These are phyloP conservation scores for Pelargonium hybrid DNA, from an alignment of 441 rosid genomes.

Conservation along the genomic window DNA sequence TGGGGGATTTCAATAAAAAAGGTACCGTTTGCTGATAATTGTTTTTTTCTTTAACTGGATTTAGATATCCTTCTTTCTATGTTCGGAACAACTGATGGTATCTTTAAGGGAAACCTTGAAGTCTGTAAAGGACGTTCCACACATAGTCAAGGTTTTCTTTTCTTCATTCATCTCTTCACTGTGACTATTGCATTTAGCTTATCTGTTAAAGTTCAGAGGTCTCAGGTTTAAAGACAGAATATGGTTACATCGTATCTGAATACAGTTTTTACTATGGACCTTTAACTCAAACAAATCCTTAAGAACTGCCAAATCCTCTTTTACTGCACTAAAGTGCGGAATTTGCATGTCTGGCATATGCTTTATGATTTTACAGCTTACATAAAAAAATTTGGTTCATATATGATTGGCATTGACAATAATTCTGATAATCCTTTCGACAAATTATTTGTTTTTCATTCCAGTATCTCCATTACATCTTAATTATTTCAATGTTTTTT, in stretches of 20 bases:
- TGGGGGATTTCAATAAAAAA: too few species aligned
- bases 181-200: not conserved
- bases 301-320: not conserved
- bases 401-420: not conserved
- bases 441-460: not conserved
- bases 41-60: constrained; percentile 38
- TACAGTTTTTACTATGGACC: not conserved
- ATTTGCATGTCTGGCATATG: constrained; percentile 1
- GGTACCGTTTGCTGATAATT: too few species aligned
- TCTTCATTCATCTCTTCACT: constrained; percentile 10
- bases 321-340: constrained; percentile 8
- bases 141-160: constrained; percentile 56
- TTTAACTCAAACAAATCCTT: constrained; percentile 1
- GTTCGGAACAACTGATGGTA: constrained; percentile 66
- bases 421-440: not conserved
- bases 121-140: constrained; percentile 75
- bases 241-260: not conserved
- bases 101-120: constrained; percentile 78
- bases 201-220: not conserved
- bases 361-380: constrained; percentile 9
- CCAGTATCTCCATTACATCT: not conserved
- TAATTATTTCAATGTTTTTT: constrained; percentile 17
- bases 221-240: constrained; percentile 1
- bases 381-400: not conserved
- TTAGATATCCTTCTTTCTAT: constrained; percentile 77